Evolutionary conservation across 176 grass and related monocot species (phyloP), one percentile per base, ranked within the genome.

Genomic region (Dactylis glomerata): DNA sequence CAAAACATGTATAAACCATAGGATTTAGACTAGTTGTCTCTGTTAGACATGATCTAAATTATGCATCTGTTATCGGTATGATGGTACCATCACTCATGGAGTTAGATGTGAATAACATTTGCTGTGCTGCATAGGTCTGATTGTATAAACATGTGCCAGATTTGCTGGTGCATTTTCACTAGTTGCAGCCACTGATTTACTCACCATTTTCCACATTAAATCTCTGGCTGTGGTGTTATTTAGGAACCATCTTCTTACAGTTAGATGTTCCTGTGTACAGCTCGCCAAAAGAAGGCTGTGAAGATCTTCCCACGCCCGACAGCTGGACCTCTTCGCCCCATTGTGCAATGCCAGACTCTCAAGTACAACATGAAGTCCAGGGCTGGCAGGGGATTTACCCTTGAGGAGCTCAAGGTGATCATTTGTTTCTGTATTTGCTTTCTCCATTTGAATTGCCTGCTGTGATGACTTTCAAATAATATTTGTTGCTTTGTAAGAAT

Each of bases 291-390:
- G 87, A 97, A 97, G 77, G 94, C 94, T 33, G 94, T 92, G 30
- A 94, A 97, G 79, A 97, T 97, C 40, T 97, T 97, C 78, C 94
- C 94, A 0, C 91, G 89, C 40, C 92, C 94, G 11, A 97, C 94
- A 44, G 40, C 92, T 20, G 94, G 94, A 5, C 85, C 87, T 1
- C 87, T 94, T 68, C 89, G 89, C 56, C 94, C 94, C 16, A 67
- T 97, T 46, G 94, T 97, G 20, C 94, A 94, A n/a, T 97, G 94
- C 57, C 94, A 88, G 65, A 88, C 94, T 0, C 89, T 73, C 14
- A 97, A 97, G 78, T 97, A 97, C 76, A 97, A 97, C 78, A 94
- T 97, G 94, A 97, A 97, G 68, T 88, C 94, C n/a, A n/a, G n/a
- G n/a, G n/a, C n/a, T n/a, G n/a, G n/a, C n/a, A n/a, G n/a, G n/a